These are phyloP conservation scores for Hermanozyma aechmeae DNA, from an alignment of 805 yeast genomes.

Conservation along the genomic window DNA sequence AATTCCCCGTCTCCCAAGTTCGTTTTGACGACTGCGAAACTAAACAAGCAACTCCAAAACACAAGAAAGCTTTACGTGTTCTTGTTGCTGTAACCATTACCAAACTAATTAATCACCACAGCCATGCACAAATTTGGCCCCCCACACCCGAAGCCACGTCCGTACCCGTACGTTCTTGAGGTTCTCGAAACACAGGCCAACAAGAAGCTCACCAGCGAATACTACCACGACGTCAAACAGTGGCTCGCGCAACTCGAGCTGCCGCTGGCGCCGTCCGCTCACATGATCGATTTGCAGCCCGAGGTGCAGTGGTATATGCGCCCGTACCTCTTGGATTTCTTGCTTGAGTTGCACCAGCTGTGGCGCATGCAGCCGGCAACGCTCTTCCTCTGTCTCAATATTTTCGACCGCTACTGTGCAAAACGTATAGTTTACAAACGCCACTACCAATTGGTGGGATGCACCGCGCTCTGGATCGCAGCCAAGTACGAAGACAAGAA, in stretches of 20 bases:
- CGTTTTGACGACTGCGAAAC: too few relatives aligned
- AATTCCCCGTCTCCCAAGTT: too few relatives aligned
- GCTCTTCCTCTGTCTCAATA: constrained; percentile 32
- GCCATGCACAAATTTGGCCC: constrained; percentile 15
- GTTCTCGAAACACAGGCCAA: constrained; percentile 38
- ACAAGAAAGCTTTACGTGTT: too few relatives aligned
- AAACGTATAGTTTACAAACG: constrained; percentile 37
- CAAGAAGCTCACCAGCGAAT: constrained; percentile 33
- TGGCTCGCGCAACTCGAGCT: constrained; percentile 34
- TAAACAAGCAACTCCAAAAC: too few relatives aligned
- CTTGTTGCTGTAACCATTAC: too few relatives aligned
- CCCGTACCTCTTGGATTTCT: constrained; percentile 33
- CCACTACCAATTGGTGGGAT: constrained; percentile 38
- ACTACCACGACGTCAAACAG: constrained; percentile 25
- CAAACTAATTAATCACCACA: too few relatives aligned
- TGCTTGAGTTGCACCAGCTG: constrained; percentile 34
- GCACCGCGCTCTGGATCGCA: constrained; percentile 40
- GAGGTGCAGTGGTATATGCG: constrained; percentile 43
- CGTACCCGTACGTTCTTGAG: constrained; percentile 37
- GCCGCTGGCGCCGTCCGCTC: constrained; percentile 33
- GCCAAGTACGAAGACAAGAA: constrained; percentile 51
- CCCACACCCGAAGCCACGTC: constrained; percentile 16
- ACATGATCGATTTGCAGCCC: constrained; percentile 42
- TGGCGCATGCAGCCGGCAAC: constrained; percentile 34
- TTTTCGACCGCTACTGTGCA: constrained; percentile 38